Percentiles rank a stretch among this genome's conserved stretches.
Conservation (phyloP, 306 rosid species). For the Alnus rubra region DNA sequence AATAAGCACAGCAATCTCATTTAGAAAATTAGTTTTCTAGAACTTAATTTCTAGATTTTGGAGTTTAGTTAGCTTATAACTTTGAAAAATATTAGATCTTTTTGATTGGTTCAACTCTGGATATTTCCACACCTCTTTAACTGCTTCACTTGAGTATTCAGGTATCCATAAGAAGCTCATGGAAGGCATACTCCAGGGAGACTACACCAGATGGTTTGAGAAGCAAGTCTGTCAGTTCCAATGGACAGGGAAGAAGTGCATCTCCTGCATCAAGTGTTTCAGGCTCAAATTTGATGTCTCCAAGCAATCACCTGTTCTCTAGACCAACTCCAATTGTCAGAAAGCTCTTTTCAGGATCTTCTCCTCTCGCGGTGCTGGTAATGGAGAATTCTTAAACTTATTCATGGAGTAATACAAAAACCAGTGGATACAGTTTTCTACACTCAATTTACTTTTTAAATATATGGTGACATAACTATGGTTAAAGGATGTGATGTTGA, state of each 20-base stretch:
- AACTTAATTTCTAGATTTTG: too few relatives aligned
- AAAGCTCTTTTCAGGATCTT: constrained; percentile 65
- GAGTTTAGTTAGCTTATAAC: too few relatives aligned
- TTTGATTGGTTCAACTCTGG: neutral
- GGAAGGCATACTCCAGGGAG: constrained; percentile 60
- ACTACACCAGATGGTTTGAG: constrained; percentile 62
- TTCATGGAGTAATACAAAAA: neutral
- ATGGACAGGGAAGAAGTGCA: constrained; percentile 64
- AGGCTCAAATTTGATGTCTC: constrained; percentile 45
- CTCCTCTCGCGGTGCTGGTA: constrained; percentile 54
- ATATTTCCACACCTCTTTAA: constrained; percentile 15
- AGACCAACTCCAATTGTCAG: constrained; percentile 39
- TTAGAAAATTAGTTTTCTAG: too few relatives aligned
- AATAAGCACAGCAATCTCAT: too few relatives aligned
- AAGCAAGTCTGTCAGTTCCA: constrained; percentile 51
- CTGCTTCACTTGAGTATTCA: constrained; percentile 31
- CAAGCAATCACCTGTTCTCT: constrained; percentile 31
- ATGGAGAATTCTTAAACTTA: constrained; percentile 22
- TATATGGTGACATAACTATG: constrained; percentile 1
- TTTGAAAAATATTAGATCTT: neutral
- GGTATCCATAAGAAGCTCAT: constrained; percentile 59
- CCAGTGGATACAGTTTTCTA: neutral
- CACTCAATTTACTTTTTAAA: constrained; percentile 1
- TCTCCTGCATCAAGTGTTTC: constrained; percentile 59
- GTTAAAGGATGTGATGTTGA: constrained; percentile 3